Conservation (phyloP, 2,329 filamentous ascomycete species). For the Diaporthe capsici region DNA sequence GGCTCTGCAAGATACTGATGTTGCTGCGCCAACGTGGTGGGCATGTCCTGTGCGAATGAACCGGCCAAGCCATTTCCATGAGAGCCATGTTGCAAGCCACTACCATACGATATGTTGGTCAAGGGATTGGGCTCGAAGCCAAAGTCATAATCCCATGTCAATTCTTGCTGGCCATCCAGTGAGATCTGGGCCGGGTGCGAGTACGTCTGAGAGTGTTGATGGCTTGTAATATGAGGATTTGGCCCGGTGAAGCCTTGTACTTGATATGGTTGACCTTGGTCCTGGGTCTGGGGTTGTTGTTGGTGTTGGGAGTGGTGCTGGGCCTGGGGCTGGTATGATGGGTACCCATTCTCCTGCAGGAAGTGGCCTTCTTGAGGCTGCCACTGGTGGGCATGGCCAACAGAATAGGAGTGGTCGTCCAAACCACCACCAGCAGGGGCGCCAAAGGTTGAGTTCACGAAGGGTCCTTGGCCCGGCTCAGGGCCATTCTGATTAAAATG, state of each 20-base stretch:
- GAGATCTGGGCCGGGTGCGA: conserved; percentile 24
- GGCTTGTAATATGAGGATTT: conserved; percentile 32
- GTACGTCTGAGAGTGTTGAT: conserved; percentile 40
- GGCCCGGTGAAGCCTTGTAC: conserved; percentile 34
- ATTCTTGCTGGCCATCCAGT: conserved; percentile 32
- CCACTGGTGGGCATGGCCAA: conserved; percentile 40
- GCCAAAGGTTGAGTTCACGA: conserved; percentile 36
- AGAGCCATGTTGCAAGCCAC: conserved; percentile 32
- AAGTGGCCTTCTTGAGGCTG: conserved; percentile 38
- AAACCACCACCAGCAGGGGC: conserved; percentile 29
- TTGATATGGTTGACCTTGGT: conserved; percentile 34
- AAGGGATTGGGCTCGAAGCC: conserved; percentile 33
- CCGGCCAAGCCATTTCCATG: conserved; percentile 27
- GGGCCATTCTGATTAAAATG: conserved; percentile 37
- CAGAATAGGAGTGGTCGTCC: conserved; percentile 34
- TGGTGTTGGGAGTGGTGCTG: conserved; percentile 1
- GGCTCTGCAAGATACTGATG: conserved; percentile 35
- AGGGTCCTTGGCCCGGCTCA: conserved; percentile 36
- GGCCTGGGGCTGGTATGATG: conserved; percentile 31
- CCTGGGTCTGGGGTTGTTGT: neutral
- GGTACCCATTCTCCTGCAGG: conserved; percentile 24
- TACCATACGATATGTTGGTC: conserved; percentile 22
- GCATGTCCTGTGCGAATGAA: conserved; percentile 34
- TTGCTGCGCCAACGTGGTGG: conserved; percentile 32
- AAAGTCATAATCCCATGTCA: conserved; percentile 41